Evolutionary conservation across 208 protist species (phyloP), one percentile per base, ranked within the genome.

Genomic region (Leishmania gerbilli): DNA sequence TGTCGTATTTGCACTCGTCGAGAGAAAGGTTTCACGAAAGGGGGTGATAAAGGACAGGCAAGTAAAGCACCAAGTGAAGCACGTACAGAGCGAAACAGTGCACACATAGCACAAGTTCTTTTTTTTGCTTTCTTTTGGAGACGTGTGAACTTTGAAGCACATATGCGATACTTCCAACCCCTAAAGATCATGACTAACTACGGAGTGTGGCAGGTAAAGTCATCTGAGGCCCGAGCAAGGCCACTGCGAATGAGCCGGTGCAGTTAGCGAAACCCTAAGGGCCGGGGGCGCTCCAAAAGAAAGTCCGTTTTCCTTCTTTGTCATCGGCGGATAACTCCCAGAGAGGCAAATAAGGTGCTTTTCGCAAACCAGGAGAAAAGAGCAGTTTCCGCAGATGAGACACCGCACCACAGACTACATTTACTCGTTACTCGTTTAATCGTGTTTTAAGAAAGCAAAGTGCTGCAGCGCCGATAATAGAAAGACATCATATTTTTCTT

Each of bases 391-490:
- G 34, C 74, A 82, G 64, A 69, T 27, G 31, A 82, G 47, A 47
- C 55, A 69, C 31, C 45, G 24, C 40, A 65, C 5, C 51, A 78
- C 68, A 82, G 49, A 34, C 27, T 53, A 82, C 31, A 31, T 42
- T 34, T 67, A 60, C 47, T 86, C 76, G 27, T 42, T 74, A 68
- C 65, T 74, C 11, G 47, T 47, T 40, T 81, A 75, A 76, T 37
- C 49, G 53, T 78, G 34, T 71, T 45, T 56, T 31, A 15, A 37
- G 19, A 71, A 60, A 76, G 79, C 69, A 88, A 55, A 79, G 47
- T 49, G 77, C 71, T 58, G 82, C 77, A 37, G 5, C 27, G 67
- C 80, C 74, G n/a, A 68, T 69, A 34, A 49, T 45, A 42, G 68
- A 21, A 42, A 45, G 31, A 45, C 65, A 53, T 53, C 42, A 45